phyloP scores from a whole-genome alignment of 306 rosid species.

The Ceratonia siliqua region DNA sequence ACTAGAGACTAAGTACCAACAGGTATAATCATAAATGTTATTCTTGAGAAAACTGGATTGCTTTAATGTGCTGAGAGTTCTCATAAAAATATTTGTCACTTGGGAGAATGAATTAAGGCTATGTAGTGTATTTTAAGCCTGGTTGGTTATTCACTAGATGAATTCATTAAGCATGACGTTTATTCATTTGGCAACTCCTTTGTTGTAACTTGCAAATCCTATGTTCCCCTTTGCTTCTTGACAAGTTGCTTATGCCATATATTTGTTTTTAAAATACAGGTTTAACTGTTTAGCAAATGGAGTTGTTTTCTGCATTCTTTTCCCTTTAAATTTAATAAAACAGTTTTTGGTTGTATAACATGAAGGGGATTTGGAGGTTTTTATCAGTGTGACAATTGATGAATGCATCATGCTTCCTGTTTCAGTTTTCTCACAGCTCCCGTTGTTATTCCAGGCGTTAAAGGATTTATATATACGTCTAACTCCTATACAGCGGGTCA shows the following conservation, averaged over 20 bases:
- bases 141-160: background rate
- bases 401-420: conserved; percentile 10
- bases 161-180: conserved; percentile 21
- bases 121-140: background rate
- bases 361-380: background rate
- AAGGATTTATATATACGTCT: conserved; percentile 66
- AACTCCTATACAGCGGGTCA: conserved; percentile 84
- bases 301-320: background rate
- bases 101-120: conserved; percentile 26
- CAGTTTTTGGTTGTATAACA: conserved; percentile 1
- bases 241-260: background rate
- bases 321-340: conserved; percentile 6
- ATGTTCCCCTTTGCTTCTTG: background rate
- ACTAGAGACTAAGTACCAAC: conserved; percentile 73
- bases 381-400: background rate
- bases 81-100: background rate
- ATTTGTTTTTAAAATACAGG: background rate
- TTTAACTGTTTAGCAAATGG: background rate
- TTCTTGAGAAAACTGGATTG: background rate
- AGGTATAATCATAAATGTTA: conserved; percentile 54
- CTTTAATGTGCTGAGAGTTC: background rate
- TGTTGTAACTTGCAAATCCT: background rate
- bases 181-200: background rate
- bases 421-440: conserved; percentile 14
- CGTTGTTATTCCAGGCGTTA: conserved; percentile 64